Evolutionary conservation across 164 flowering plant genomes (phyloP), one percentile per base, ranked within the genome.

Genomic region (Stephania cephalantha): DNA sequence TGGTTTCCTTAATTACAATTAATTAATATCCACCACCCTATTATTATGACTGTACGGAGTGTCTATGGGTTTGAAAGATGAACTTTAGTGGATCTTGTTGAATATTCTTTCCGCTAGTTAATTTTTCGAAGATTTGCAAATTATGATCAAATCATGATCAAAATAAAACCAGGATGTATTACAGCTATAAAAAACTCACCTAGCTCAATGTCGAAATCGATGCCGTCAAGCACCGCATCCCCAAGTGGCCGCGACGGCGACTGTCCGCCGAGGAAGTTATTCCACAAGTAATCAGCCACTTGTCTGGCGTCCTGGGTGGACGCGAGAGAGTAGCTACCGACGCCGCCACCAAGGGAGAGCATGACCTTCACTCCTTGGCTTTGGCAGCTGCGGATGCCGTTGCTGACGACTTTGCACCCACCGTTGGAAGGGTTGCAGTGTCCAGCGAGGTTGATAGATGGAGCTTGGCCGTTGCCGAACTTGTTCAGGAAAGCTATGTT

Each of bases 341-440:
- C 11, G 44, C 85, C 88, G 1, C 92, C 92, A 5, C 89, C 89
- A 3, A 87, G 35, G 5, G 92, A 86, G 50, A 87, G 84, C 73
- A 86, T 45, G n/a, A 89, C 88, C 79, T 84, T 84, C 61, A 87
- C 74, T 15, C 86, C 87, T 29, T 1, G 76, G 9, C 30, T 67
- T 71, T 89, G 90, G 78, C 90, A 86, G 6, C 18, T 7, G 20
- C 25, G 75, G 1, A 82, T 82, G 64, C 22, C 78, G 6, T 7
- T 5, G 80, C 79, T 76, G n/a, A 82, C 25, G 1, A 10, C 5
- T 17, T 64, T 46, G 83, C 89, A 85, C 7, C 84, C 80, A 20
- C 45, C 46, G 71, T 75, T 5, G 18, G 79, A 74, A 4, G 88
- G 86, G 80, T 83, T 74, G 53, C 79, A 79, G 65, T 76, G 82